Evolutionary conservation across 2,329 filamentous ascomycete genomes (phyloP), one percentile per base, ranked within the genome.

Genomic region (Ophiocordyceps camponoti-leonardi): DNA sequence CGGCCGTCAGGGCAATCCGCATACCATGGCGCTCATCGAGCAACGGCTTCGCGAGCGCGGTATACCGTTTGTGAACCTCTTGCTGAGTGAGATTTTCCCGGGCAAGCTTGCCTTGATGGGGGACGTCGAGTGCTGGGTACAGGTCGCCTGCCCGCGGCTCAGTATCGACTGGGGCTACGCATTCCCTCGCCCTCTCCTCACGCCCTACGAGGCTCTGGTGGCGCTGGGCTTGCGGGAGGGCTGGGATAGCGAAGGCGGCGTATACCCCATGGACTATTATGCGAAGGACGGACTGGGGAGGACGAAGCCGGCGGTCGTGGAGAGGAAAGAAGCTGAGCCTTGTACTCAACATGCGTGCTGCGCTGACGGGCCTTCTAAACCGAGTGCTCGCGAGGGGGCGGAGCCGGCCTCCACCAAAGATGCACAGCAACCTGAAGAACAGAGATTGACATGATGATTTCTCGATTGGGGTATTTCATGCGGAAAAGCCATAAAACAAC

Each of bases 111-210:
- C 86, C 0, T 79, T 92, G 69, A 95, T 98, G 86, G 66, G 67
- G 28, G 90, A 96, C 56, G 85, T 98, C 2, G 90, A 95, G 58
- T 94, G 87, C 55, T 98, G 92, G 92, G 90, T 98, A 37, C 92
- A 98, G 64, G 87, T 98, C 44, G 92, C 92, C 6, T 98, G 92
- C 64, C 92, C 92, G n/a, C 70, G 92, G 44, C 59, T 98, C 59
- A 96, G 90, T 61, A 98, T 98, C 53, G 92, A 98, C 65, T 98
- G 92, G 92, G 92, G 92, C 0, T 96, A 96, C 66, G 92, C 92
- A 1, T 98, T 98, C 58, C 77, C 86, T 1, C 68, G 85, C 42
- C 92, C 92, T 43, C 61, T 98, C 48, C 63, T 98, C 58, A 96
- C 90, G 45, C 90, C 92, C 2, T 95, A 98, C 54, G 92, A 98